A percentile compares a stretch with the other conserved stretches of the same genome.
These are phyloP conservation scores for Prunella vulgaris DNA, from an alignment of 257 asterid species.

Conservation along the genomic window DNA sequence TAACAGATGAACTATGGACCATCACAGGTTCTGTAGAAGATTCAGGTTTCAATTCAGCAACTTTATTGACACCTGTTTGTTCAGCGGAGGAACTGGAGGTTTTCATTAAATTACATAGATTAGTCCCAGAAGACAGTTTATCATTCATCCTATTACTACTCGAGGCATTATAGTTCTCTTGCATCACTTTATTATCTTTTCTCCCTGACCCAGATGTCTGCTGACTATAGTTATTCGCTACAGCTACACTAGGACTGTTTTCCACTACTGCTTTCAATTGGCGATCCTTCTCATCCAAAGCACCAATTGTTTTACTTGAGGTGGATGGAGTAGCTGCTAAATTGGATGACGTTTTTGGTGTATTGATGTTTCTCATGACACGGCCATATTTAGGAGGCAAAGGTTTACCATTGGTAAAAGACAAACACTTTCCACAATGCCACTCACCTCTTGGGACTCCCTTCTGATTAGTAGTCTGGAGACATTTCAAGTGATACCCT, in stretches of 20 bases:
- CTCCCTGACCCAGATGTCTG: conserved; percentile 36
- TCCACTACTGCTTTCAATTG: conserved; percentile 41
- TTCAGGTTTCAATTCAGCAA: conserved; percentile 31
- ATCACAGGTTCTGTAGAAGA: conserved; percentile 26
- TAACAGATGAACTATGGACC: conserved; percentile 27
- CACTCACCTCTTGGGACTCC: conserved; percentile 84
- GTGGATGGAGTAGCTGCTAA: conserved; percentile 37
- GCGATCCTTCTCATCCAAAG: conserved; percentile 41
- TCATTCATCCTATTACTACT: conserved; percentile 34
- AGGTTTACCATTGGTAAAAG: conserved; percentile 79
- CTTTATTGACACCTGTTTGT: conserved; percentile 27
- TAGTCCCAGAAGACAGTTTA: conserved; percentile 32
- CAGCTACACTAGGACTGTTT: conserved; percentile 26
- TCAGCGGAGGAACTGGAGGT: conserved; percentile 21
- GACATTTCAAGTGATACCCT: conserved; percentile 93
- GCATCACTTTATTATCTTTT: conserved; percentile 34
- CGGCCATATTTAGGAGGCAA: conserved; percentile 98
- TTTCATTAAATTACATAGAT: conserved; percentile 31
- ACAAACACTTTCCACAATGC: conserved; percentile 93
- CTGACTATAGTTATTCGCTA: conserved; percentile 25
- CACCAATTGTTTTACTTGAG: conserved; percentile 37
- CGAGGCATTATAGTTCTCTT: conserved; percentile 32
- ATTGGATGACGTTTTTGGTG: conserved; percentile 46
- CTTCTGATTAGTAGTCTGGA: conserved; percentile 51
- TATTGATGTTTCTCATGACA: conserved; percentile 69